Evolutionary conservation across 306 rosid species (phyloP), one percentile per base, ranked within the genome.

Genomic region (Fragaria iinumae): DNA sequence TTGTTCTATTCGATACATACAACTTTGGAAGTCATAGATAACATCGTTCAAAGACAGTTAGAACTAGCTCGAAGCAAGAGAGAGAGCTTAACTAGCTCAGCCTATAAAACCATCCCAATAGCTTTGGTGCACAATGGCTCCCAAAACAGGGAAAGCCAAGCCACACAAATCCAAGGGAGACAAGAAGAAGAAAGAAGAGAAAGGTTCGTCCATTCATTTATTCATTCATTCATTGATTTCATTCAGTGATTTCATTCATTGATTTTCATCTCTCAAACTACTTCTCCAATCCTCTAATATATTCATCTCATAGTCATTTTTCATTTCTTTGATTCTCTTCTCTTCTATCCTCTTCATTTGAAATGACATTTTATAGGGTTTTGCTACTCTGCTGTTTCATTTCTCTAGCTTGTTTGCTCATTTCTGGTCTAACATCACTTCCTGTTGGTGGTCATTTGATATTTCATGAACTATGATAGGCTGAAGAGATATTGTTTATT

Each of bases 131-230:
- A 76, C 77, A 91, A 93, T 93, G 98, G 98, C 98, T 82, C 98
- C 98, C 4, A 94, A 91, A 71, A 75, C 91, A 0, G 96, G 96
- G 36, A 94, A 88, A 74, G 80, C 96, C 67, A 94, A 88, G 79
- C 90, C 96, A 2, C 97, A 94, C 83, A 94, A 94, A 81, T 77
- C 88, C 23, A 94, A 90, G 80, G 96, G 93, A 85, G 98, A 90
- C 27, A 91, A 94, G 85, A 94, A 90, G 90, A 94, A 91, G 71
- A 91, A 90, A 80, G 98, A 94, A 79, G 98, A 94, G 85, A 91
- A 94, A 94, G 98, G 97, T 91, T 68, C 10, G 11, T n/a, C 6
- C 3, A 48, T 34, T 78, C 41, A 8, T 5, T 43, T 64, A 6
- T 67, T 67, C 13, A 16, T 41, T 41, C 41, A 38, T 41, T 39